phyloP scores from a whole-genome alignment of 2,329 filamentous ascomycete genomes.

The Fusarium sp. region DNA sequence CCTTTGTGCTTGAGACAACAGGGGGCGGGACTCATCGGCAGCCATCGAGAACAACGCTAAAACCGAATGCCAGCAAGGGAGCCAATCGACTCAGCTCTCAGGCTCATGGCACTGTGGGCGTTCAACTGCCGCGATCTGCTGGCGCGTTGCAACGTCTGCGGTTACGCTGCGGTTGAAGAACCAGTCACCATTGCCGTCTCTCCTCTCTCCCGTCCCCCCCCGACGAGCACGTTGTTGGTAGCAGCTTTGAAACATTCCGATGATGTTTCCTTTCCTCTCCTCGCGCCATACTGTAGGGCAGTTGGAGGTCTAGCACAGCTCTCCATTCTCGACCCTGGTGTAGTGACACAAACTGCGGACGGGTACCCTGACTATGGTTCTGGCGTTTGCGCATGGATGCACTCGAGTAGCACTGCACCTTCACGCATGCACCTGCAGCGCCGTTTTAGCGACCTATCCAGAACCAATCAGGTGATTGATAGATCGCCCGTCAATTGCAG shows the following conservation, averaged over 20 bases:
- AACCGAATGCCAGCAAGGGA: constrained; percentile 39
- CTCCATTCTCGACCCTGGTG: constrained; percentile 18
- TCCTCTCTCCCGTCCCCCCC: constrained; percentile 22
- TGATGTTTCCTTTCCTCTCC: constrained; percentile 16
- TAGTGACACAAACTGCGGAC: constrained; percentile 34
- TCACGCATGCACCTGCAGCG: constrained; percentile 48
- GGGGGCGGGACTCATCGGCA: constrained; percentile 51
- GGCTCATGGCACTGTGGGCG: constrained; percentile 44
- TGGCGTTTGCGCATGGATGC: constrained; percentile 44
- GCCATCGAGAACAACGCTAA: constrained; percentile 46
- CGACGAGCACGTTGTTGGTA: constrained; percentile 18
- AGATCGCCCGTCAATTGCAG: constrained; percentile 22
- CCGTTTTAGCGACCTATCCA: constrained; percentile 47
- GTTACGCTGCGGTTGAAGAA: constrained; percentile 43
- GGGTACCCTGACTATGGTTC: constrained; percentile 32
- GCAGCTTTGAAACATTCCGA: constrained; percentile 29
- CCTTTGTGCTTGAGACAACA: constrained; percentile 38
- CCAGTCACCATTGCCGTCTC: constrained; percentile 35
- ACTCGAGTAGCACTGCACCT: constrained; percentile 38
- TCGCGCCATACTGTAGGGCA: constrained; percentile 3
- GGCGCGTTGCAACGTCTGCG: constrained; percentile 44
- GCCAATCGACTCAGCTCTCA: constrained; percentile 43
- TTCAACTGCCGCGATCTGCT: constrained; percentile 50
- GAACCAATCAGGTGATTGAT: constrained; percentile 39
- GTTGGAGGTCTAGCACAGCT: constrained; percentile 28